Conservation (phyloP, 441 rosid species). For the Erodium trifolium region DNA sequence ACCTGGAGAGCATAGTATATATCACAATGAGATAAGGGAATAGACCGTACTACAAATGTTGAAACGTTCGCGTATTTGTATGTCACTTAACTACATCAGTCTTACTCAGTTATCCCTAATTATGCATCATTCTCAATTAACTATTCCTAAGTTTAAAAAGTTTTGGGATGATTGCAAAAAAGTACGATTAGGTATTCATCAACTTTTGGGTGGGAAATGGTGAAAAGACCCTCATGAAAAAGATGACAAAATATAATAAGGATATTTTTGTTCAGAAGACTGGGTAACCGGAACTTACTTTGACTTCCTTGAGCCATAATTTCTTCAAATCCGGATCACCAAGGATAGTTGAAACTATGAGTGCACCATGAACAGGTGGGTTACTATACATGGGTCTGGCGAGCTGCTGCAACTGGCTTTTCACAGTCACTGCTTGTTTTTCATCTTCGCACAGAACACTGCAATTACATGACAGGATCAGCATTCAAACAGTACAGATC, state of each 20-base stretch:
- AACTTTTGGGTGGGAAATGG: too few species aligned
- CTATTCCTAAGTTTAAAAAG: too few species aligned
- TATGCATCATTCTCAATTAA: too few species aligned
- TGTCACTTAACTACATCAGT: too few species aligned
- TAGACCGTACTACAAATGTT: neutral
- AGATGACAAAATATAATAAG: too few species aligned
- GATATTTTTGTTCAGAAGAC: too few species aligned
- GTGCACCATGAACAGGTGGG: constrained; percentile 90
- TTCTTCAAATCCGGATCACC: constrained; percentile 69
- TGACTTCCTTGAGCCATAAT: constrained; percentile 84
- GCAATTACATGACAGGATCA: constrained; percentile 21
- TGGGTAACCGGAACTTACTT: constrained; percentile 39
- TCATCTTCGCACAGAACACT: constrained; percentile 83
- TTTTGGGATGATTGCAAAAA: too few species aligned
- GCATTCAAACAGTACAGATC: constrained; percentile 2
- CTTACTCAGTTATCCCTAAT: too few species aligned
- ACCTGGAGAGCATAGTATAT: constrained; percentile 32
- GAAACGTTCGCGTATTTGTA: neutral
- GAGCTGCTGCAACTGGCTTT: constrained; percentile 93
- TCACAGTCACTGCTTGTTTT: constrained; percentile 70
- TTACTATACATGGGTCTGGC: constrained; percentile 98
- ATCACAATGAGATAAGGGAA: constrained; percentile 10
- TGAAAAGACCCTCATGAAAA: too few species aligned
- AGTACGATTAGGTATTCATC: too few species aligned
- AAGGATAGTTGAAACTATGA: constrained; percentile 68